Evolutionary conservation across 192 early-diverging fungal species (phyloP).

Genomic region (Phycomyces blakesleeanus): DNA sequence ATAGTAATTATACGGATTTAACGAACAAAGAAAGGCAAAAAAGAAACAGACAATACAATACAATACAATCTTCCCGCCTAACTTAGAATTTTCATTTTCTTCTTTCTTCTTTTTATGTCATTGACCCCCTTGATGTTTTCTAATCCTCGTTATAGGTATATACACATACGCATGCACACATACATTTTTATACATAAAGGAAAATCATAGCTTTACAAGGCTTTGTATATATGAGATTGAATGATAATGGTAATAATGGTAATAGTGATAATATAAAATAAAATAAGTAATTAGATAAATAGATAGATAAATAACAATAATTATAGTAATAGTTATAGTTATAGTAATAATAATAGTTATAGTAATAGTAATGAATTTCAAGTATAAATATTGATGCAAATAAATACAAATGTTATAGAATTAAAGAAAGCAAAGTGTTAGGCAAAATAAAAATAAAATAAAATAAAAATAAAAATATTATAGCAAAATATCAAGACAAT

Average conservation of each 20-base stretch:
- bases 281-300: no score
- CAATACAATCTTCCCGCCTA: no score
- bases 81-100: neutral
- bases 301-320: no score
- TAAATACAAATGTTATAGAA: conserved; percentile 1
- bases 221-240: conserved; percentile 3
- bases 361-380: neutral
- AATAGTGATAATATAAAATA: no score
- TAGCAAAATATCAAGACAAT: neutral
- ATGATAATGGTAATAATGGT: neutral
- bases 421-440: neutral
- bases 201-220: neutral
- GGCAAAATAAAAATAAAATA: neutral
- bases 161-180: neutral
- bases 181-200: neutral
- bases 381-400: neutral
- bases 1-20: no score
- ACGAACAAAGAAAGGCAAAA: no score
- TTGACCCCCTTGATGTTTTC: neutral
- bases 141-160: neutral
- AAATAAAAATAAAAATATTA: no score
- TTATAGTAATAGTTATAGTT: no score
- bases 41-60: no score
- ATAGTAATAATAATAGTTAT: neutral
- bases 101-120: neutral